Evolutionary conservation across 2,329 filamentous ascomycete species (phyloP).

Genomic region (Trichoderma simmonsii): DNA sequence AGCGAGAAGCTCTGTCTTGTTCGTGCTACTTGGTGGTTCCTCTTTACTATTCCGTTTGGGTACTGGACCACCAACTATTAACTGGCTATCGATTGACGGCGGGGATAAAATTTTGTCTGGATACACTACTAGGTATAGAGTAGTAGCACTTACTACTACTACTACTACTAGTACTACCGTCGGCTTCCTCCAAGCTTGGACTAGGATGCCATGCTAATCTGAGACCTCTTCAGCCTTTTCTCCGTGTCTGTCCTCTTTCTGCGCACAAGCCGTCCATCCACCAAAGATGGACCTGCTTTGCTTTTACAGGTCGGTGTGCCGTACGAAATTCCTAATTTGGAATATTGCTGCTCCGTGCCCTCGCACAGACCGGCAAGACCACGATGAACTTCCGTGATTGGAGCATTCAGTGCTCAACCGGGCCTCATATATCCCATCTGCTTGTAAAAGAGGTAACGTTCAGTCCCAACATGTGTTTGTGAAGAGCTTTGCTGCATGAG

Average conservation of each 20-base stretch:
- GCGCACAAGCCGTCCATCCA: background rate
- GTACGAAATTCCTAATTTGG: background rate
- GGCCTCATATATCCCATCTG: background rate
- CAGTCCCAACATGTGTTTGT: background rate
- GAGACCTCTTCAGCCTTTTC: background rate
- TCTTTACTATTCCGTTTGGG: background rate
- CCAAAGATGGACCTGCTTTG: background rate
- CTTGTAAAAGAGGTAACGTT: background rate
- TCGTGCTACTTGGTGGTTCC: background rate
- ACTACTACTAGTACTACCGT: background rate
- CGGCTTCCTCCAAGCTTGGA: background rate
- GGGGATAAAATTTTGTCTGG: background rate
- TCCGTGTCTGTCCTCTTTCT: background rate
- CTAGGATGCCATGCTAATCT: background rate
- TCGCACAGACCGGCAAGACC: background rate
- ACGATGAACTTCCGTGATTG: background rate
- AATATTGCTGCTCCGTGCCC: background rate
- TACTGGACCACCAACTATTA: background rate
- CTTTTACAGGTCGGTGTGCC: background rate
- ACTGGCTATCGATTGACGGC: conserved; percentile 12
- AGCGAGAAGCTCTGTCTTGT: background rate
- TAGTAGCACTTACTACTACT: background rate
- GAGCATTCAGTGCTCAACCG: background rate
- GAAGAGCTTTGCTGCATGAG: background rate
- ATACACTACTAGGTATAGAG: background rate